These are phyloP conservation scores for Globisporangium barbulae DNA, from an alignment of 352 stramenopile genomes.

Conservation along the genomic window DNA sequence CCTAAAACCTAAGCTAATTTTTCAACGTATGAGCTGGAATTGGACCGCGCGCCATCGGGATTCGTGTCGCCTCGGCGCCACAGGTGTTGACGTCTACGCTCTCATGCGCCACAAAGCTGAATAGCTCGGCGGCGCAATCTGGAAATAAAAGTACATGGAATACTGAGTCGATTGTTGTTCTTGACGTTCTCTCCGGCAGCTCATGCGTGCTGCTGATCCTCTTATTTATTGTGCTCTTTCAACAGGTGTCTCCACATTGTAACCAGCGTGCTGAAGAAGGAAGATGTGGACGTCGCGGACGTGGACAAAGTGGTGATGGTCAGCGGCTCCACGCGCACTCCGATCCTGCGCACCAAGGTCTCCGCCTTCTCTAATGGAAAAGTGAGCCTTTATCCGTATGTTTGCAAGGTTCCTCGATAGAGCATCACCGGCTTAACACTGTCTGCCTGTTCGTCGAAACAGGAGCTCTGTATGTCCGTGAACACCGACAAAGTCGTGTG, in stretches of 20 bases:
- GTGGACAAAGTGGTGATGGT: slow-evolving; percentile 95
- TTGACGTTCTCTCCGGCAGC: too few relatives aligned
- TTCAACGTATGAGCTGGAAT: too few relatives aligned
- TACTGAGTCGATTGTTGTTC: not conserved
- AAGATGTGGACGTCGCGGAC: slow-evolving; percentile 77
- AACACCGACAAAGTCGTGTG: slow-evolving; percentile 98
- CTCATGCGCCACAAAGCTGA: slow-evolving; percentile 97
- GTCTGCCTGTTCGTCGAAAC: not conserved
- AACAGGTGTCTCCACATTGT: slow-evolving; percentile 69
- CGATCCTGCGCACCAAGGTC: slow-evolving; percentile 92
- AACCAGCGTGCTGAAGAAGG: slow-evolving; percentile 92
- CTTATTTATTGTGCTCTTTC: not conserved
- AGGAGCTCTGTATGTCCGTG: slow-evolving; percentile 96
- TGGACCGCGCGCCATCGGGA: too few relatives aligned
- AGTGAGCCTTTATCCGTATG: slow-evolving; percentile 20
- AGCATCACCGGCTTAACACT: not conserved
- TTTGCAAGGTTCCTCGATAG: not conserved
- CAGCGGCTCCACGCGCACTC: slow-evolving; percentile 94
- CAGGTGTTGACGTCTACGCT: slow-evolving; percentile 26
- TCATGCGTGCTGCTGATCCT: not conserved
- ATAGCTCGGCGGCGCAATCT: slow-evolving; percentile 92
- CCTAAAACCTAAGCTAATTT: too few relatives aligned
- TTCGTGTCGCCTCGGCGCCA: too few relatives aligned
- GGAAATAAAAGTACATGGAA: slow-evolving; percentile 88
- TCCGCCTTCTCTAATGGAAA: slow-evolving; percentile 96